Conservation (phyloP, 2,329 filamentous ascomycete species). For the Gnomoniopsis smithogilvyi region DNA sequence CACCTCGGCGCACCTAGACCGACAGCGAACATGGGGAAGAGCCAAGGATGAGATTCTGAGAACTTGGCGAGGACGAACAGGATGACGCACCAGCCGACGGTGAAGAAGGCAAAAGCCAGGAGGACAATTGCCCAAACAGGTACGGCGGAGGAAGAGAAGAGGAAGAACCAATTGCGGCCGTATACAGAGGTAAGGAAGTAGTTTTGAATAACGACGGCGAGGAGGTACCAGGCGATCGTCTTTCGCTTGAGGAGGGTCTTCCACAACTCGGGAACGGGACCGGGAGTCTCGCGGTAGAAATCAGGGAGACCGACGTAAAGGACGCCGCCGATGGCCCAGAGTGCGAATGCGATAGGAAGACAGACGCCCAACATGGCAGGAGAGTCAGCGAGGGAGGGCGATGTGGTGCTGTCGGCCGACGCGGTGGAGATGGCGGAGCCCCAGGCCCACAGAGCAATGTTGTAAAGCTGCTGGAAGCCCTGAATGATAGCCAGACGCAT, state of each 20-base stretch:
- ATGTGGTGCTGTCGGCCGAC: constrained; percentile 31
- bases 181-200: constrained; percentile 65
- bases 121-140: constrained; percentile 54
- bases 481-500: constrained; percentile 63
- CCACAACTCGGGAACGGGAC: constrained; percentile 64
- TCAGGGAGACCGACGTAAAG: constrained; percentile 61
- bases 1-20: constrained; percentile 64
- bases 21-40: constrained; percentile 65
- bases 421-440: constrained; percentile 47
- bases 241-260: constrained; percentile 58
- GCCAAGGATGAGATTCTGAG: constrained; percentile 62
- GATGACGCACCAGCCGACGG: constrained; percentile 51
- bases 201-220: constrained; percentile 62
- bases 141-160: constrained; percentile 56
- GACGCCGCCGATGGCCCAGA: constrained; percentile 54
- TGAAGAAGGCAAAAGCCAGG: constrained; percentile 53
- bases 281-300: constrained; percentile 63
- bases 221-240: constrained; percentile 65
- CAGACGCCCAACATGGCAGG: constrained; percentile 42
- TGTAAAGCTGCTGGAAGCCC: constrained; percentile 62
- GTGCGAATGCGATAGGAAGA: constrained; percentile 52
- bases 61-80: constrained; percentile 50
- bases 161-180: constrained; percentile 64
- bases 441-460: constrained; percentile 63
- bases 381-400: constrained; percentile 22